These are phyloP conservation scores for Acer campestre DNA, from an alignment of 345 rosid genomes.

Conservation along the genomic window DNA sequence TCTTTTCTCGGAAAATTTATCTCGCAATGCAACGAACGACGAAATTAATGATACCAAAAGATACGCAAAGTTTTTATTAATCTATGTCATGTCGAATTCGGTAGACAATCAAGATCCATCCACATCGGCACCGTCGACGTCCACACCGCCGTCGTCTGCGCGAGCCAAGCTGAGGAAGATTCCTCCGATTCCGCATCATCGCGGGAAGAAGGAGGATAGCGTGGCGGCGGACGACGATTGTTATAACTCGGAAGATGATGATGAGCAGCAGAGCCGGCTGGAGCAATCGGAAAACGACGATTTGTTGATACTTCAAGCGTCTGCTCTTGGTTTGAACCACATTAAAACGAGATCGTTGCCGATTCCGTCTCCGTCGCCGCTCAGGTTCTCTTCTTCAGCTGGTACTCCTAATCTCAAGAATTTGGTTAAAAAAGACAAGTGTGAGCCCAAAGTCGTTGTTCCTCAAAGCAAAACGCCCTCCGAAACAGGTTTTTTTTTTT, in stretches of 20 bases:
- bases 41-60: neutral
- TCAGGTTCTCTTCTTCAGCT: constrained; percentile 51
- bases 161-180: constrained; percentile 63
- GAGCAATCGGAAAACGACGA: constrained; percentile 21
- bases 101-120: constrained; percentile 29
- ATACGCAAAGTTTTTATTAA: constrained; percentile 2
- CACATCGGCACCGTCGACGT: constrained; percentile 14
- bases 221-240: neutral
- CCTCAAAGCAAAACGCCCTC: neutral
- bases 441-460: constrained; percentile 12
- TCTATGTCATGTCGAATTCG: constrained; percentile 44
- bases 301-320: constrained; percentile 51
- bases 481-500: constrained; percentile 11
- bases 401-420: constrained; percentile 29
- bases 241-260: neutral
- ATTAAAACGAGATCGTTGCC: constrained; percentile 65
- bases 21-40: neutral
- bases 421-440: constrained; percentile 27
- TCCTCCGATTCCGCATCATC: constrained; percentile 55
- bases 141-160: constrained; percentile 27
- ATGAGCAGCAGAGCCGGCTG: neutral
- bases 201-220: constrained; percentile 20
- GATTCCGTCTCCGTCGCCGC: constrained; percentile 51
- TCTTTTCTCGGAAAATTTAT: neutral
- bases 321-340: constrained; percentile 71